Evolutionary conservation across 2,329 filamentous ascomycete species (phyloP), one percentile per base, ranked within the genome.

Genomic region (Diaporthe caulivora): DNA sequence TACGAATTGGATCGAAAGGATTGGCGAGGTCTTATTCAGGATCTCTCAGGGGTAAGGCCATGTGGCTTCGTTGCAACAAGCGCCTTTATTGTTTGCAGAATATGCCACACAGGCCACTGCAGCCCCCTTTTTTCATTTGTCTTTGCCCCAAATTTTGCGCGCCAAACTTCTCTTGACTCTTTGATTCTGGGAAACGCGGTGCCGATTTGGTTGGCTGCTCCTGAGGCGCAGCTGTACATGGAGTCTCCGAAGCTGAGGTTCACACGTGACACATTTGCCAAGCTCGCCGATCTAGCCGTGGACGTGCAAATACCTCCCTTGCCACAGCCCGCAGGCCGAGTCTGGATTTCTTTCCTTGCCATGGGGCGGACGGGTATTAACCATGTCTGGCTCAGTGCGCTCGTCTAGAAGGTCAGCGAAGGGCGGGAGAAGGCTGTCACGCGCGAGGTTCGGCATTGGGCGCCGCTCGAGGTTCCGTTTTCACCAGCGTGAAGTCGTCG

Each of bases 1-100:
- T 10, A 26, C 17, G 8, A 10, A 13, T 44, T n/a, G 42, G 44
- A 51, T 26, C 18, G 26, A 49, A 17, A 13, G 17, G 34, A 11
- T 4, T 54, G 21, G n/a, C 5, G 15, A 62, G 9, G 1, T 47
- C 2, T 31, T 7, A 11, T 4, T 9, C 21, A 9, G 11, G 24
- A 10, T 17, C 10, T 17, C 10, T 44, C 34, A 4, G n/a, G 13
- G 34, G 24, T 17, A 42, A 26, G 62, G 21, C 3, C 18, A 42
- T 34, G 37, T 60, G 31, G 18, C 15, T 44, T 51, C n/a, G 18
- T 53, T 26, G 53, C 44, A 47, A 53, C 71, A 72, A 69, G 60
- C 62, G 24, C 10, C 71, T 69, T 72, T 69, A 44, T 60, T 13
- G 3, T 24, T 58, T 34, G 42, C 40, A 72, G 13, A 40, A 18